Evolutionary conservation across 768 basidiomycete genomes (phyloP), one percentile per base, ranked within the genome.

Genomic region (Thelephora aurantiotincta): DNA sequence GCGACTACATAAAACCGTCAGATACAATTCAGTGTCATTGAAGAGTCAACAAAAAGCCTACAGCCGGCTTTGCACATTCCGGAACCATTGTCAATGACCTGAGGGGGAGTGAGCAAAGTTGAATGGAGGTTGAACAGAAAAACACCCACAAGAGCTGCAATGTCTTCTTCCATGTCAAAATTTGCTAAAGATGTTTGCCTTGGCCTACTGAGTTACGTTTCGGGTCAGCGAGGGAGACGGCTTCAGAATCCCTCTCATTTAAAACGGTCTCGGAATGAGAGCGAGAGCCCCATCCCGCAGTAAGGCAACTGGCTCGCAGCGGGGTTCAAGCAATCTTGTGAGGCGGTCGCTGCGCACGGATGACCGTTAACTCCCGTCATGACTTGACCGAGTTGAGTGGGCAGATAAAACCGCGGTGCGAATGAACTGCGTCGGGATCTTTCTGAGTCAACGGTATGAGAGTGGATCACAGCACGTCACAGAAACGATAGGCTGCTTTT

Each of bases 11-110:
- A 9, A 66, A 80, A 54, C 82, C 83, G 54, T 82, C 82, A 46
- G 38, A 69, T 96, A 87, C 64, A 94, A 84, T 63, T 82, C 84
- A 74, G 63, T 55, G 65, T 65, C 62, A 57, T 48, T 41, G 47
- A 50, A 23, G 46, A 34, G 35, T 44, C 52, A 44, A 46, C 48
- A 45, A 33, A 23, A 33, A 82, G n/a, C 84, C 58, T 65, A 89
- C 87, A 91, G 69, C 96, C 94, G 78, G 94, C 94, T 74, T 98
- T 98, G 84, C 93, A 97, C 93, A 97, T 98, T 69, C 93, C 94
- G 62, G 93, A 97, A 62, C 89, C 90, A 66, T 88, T 88, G 68
- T 90, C 84, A 63, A 87, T 83, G 66, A 88, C 85, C 84, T 85
- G 54, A 13, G 26, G 43, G 20, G 30, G 23, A 35, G 14, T 55